phyloP scores from a whole-genome alignment of 2,329 filamentous ascomycete genomes.

The Xylaria sp. region DNA sequence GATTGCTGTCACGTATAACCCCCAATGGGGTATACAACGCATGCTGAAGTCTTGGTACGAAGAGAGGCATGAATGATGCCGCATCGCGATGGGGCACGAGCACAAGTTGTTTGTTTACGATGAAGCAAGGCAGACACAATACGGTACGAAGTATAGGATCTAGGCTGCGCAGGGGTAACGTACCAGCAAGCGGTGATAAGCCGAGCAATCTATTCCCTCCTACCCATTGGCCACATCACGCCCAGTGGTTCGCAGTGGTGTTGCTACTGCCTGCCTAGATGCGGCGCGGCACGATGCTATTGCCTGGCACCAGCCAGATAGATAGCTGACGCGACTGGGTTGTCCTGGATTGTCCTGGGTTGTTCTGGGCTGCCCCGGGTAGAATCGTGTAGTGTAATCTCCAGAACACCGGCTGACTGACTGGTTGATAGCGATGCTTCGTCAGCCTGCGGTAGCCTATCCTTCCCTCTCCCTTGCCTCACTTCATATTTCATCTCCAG shows the following conservation, averaged over 20 bases:
- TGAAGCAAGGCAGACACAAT: constrained; percentile 22
- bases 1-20: not conserved
- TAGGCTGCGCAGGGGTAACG: constrained; percentile 7
- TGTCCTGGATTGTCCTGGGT: not conserved
- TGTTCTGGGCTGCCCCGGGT: too few species aligned
- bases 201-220: constrained; percentile 8
- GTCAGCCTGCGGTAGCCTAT: constrained; percentile 28
- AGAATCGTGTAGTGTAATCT: too few species aligned
- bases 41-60: constrained; percentile 4
- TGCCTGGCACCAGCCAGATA: constrained; percentile 21
- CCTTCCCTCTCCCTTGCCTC: not conserved
- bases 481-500: not conserved
- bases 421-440: constrained; percentile 22
- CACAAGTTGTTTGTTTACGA: constrained; percentile 8
- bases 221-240: constrained; percentile 6
- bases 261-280: constrained; percentile 17
- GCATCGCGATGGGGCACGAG: constrained; percentile 11
- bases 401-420: constrained; percentile 6
- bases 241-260: constrained; percentile 9
- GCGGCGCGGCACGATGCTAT: constrained; percentile 19
- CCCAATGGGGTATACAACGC: constrained; percentile 10
- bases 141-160: constrained; percentile 17
- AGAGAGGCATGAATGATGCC: not conserved
- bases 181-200: constrained; percentile 10
- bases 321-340: constrained; percentile 19